phyloP scores from a whole-genome alignment of 352 stramenopile species.

The Phytophthora europaea region DNA sequence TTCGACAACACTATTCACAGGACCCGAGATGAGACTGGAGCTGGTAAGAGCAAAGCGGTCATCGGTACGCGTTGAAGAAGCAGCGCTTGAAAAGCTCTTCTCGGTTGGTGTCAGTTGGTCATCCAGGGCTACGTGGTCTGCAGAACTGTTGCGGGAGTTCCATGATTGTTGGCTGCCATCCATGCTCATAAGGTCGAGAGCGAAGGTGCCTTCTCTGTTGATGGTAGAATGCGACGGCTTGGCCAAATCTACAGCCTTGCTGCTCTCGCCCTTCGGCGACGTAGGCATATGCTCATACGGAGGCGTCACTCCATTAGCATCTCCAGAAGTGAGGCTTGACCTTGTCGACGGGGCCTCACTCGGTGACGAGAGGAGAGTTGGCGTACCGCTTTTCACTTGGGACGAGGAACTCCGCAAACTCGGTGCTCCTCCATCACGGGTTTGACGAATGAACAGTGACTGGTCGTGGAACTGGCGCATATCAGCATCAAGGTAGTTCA shows the following conservation, averaged over 20 bases:
- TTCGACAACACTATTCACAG: slow-evolving; percentile 20
- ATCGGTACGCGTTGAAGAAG: slow-evolving; percentile 19
- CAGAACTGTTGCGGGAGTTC: background rate
- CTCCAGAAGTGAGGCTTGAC: slow-evolving; percentile 5
- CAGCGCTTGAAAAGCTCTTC: slow-evolving; percentile 12
- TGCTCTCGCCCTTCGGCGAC: slow-evolving; percentile 18
- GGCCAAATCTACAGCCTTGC: slow-evolving; percentile 9
- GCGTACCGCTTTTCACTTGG: slow-evolving; percentile 18
- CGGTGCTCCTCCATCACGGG: slow-evolving; percentile 13
- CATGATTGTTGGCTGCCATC: slow-evolving; percentile 13
- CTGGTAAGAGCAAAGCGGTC: slow-evolving; percentile 28
- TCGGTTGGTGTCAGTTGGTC: slow-evolving; percentile 10
- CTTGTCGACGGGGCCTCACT: background rate
- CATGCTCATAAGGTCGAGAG: slow-evolving; percentile 24
- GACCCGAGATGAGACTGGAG: slow-evolving; percentile 21
- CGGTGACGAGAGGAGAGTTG: background rate
- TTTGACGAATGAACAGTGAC: slow-evolving; percentile 51
- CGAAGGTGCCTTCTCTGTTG: slow-evolving; percentile 27
- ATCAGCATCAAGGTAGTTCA: slow-evolving; percentile 67
- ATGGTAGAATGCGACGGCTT: slow-evolving; percentile 17
- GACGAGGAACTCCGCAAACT: slow-evolving; percentile 32
- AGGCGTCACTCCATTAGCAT: slow-evolving; percentile 13
- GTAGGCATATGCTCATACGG: slow-evolving; percentile 32
- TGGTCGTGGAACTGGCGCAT: slow-evolving; percentile 83
- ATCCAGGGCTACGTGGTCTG: slow-evolving; percentile 13